Conservation (phyloP, 257 asterid genomes). For the Buddleja alternifolia region DNA sequence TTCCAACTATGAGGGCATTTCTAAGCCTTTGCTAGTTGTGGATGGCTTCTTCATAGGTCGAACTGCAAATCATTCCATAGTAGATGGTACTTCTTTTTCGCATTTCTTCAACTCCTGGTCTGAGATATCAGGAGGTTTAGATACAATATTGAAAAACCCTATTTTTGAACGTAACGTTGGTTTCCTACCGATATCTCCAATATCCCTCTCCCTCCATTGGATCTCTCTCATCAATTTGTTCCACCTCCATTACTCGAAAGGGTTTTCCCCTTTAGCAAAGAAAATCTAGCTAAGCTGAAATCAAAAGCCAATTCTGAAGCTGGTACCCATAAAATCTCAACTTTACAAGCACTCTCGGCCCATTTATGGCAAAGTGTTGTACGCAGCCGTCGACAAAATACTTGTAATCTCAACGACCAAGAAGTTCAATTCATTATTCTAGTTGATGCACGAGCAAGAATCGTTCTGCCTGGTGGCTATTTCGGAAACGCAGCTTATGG, state of each 20-base stretch:
- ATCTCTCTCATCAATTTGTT: neutral
- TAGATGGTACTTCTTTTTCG: slow-evolving; percentile 50
- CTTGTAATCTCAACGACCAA: neutral
- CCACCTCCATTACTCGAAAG: slow-evolving; percentile 23
- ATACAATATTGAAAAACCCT: slow-evolving; percentile 24
- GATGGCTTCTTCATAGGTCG: slow-evolving; percentile 49
- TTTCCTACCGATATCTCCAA: slow-evolving; percentile 17
- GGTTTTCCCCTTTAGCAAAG: slow-evolving; percentile 41
- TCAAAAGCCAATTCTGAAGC: slow-evolving; percentile 41
- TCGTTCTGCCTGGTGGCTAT: slow-evolving; percentile 38
- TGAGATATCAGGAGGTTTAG: slow-evolving; percentile 40
- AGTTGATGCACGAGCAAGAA: slow-evolving; percentile 40
- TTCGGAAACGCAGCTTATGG: slow-evolving; percentile 40
- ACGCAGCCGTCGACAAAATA: neutral
- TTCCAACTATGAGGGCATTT: slow-evolving; percentile 30
- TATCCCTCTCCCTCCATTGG: slow-evolving; percentile 28
- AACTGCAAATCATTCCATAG: slow-evolving; percentile 40
- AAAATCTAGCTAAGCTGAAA: slow-evolving; percentile 33
- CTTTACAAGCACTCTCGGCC: slow-evolving; percentile 51
- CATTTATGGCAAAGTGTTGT: slow-evolving; percentile 43
- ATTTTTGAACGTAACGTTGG: slow-evolving; percentile 38
- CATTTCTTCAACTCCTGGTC: slow-evolving; percentile 57
- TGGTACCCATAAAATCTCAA: slow-evolving; percentile 28
- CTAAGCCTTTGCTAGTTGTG: slow-evolving; percentile 38
- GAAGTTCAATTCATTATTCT: neutral